A percentile compares a stretch with the other conserved stretches of the same genome.
Evolutionary conservation across 2,329 filamentous ascomycete species (phyloP).

Genomic region (Pseudocercospora cruenta): DNA sequence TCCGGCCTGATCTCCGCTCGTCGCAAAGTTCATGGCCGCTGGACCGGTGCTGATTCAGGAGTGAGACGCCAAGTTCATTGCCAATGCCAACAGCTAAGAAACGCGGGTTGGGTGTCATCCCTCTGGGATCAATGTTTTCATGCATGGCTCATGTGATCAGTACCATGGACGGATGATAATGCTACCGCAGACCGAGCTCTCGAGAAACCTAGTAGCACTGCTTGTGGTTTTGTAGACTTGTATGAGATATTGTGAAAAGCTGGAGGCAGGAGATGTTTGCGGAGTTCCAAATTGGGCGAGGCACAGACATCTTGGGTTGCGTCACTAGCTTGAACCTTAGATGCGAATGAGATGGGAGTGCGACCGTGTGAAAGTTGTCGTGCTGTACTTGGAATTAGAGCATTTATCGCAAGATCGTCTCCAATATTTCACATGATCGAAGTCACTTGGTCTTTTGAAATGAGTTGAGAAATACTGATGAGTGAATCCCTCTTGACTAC

Average conservation of each 20-base stretch:
- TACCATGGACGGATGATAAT: neutral
- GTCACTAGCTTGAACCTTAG: constrained; percentile 3
- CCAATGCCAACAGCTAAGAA: constrained; percentile 4
- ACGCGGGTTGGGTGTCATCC: neutral
- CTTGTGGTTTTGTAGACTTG: neutral
- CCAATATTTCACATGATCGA: neutral
- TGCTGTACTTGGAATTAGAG: neutral
- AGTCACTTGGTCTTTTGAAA: neutral
- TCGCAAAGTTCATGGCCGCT: neutral
- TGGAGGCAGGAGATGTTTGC: neutral
- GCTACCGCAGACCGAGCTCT: neutral
- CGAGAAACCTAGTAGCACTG: neutral
- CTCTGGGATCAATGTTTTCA: neutral
- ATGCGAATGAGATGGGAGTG: neutral
- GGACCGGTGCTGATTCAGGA: neutral
- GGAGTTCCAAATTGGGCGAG: neutral
- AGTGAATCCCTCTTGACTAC: neutral
- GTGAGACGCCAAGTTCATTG: constrained; percentile 7
- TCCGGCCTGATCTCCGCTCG: neutral
- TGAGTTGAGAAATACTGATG: neutral
- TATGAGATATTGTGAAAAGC: neutral
- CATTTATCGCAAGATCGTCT: neutral
- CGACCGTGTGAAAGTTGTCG: neutral
- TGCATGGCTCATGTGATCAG: neutral
- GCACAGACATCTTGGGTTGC: constrained; percentile 2